Conservation (phyloP, 768 basidiomycete genomes). For the Tylopilus rubrobrunneus region DNA sequence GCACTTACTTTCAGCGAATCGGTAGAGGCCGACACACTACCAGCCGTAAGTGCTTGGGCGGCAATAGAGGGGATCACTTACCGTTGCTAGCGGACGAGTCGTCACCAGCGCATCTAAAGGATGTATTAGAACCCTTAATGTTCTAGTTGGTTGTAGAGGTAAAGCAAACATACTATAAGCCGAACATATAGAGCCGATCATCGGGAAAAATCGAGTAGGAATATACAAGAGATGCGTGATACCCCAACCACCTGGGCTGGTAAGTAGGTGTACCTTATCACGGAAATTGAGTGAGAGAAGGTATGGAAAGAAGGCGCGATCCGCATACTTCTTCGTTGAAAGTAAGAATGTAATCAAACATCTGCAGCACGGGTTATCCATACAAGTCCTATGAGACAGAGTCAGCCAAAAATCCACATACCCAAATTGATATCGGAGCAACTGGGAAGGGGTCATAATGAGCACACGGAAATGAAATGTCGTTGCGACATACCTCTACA, state of each 20-base stretch:
- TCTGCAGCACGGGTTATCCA: background rate
- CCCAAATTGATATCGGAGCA: conserved; percentile 11
- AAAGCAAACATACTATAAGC: conserved; percentile 1
- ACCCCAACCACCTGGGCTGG: background rate
- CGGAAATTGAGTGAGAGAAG: background rate
- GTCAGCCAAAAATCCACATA: background rate
- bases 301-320: no score
- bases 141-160: background rate
- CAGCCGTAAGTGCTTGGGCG: background rate
- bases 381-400: background rate
- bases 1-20: conserved; percentile 4
- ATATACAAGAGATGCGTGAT: conserved; percentile 11
- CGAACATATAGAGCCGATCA: conserved; percentile 4
- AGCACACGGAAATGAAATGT: background rate
- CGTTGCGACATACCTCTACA: conserved; percentile 1
- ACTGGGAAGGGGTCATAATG: conserved; percentile 1
- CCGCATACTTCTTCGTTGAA: conserved; percentile 10
- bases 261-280: conserved; percentile 5
- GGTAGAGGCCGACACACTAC: conserved; percentile 9
- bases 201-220: conserved; percentile 8
- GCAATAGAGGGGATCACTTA: background rate
- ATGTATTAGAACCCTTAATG: background rate
- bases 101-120: background rate
- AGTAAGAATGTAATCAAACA: conserved; percentile 10
- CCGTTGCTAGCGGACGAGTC: background rate